These are phyloP conservation scores for Pleomassaria siparia DNA, from an alignment of 2,329 filamentous ascomycete genomes.

Conservation along the genomic window DNA sequence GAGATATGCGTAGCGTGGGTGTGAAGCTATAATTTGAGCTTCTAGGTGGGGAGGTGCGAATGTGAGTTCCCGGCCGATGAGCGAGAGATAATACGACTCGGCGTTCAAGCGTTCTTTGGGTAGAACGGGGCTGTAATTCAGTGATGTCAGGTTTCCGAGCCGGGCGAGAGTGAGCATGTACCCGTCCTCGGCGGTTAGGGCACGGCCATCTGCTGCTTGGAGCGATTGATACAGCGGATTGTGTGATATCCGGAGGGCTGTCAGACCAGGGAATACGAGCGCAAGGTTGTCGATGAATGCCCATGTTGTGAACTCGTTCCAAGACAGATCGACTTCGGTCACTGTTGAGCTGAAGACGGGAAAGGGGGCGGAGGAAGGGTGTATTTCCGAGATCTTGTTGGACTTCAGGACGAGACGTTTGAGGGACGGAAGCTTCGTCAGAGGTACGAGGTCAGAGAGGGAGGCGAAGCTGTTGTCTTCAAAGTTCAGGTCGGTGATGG, in stretches of 20 bases:
- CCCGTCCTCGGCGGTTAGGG: constrained; percentile 69
- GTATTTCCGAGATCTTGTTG: constrained; percentile 60
- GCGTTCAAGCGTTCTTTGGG: constrained; percentile 78
- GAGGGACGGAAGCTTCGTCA: constrained; percentile 61
- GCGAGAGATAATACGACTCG: constrained; percentile 88
- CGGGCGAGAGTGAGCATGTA: constrained; percentile 87
- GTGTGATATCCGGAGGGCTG: constrained; percentile 74
- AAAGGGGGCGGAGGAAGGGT: constrained; percentile 2
- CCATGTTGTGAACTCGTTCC: constrained; percentile 61
- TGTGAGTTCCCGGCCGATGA: constrained; percentile 75
- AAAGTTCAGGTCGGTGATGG: constrained; percentile 65
- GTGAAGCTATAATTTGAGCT: constrained; percentile 58
- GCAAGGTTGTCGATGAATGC: constrained; percentile 70
- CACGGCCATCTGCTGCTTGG: constrained; percentile 43
- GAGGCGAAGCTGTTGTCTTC: constrained; percentile 70
- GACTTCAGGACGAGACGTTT: constrained; percentile 66
- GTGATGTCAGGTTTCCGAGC: constrained; percentile 63
- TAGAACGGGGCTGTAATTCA: constrained; percentile 74
- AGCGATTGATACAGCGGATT: constrained; percentile 77
- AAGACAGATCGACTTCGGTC: constrained; percentile 47
- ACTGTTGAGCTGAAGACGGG: constrained; percentile 36
- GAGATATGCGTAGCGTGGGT: constrained; percentile 73
- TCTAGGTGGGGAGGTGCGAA: constrained; percentile 58
- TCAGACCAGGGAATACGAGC: constrained; percentile 69
- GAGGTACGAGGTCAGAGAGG: constrained; percentile 58